Evolutionary conservation across 2,329 filamentous ascomycete genomes (phyloP), one percentile per base, ranked within the genome.

Genomic region (Aspergillus sp.): DNA sequence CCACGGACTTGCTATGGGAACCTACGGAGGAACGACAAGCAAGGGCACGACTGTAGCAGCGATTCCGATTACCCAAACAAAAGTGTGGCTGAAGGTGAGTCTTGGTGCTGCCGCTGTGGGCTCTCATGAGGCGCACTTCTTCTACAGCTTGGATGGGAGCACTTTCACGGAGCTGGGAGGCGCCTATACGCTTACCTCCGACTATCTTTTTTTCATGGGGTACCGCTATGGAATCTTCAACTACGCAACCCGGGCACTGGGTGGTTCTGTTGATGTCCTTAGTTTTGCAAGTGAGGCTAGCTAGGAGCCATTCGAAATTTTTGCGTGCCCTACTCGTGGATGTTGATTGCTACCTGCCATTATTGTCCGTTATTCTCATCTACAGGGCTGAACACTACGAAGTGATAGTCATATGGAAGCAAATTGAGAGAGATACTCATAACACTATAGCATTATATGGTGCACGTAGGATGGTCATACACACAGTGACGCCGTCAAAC

Each of bases 201-300:
- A 70, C 7, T 81, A 77, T 76, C 56, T 67, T 3, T 79, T 73
- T 58, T 80, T 79, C 47, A 73, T 77, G 52, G 78, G 76, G 0
- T 80, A 80, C 52, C 67, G 77, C 0, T 80, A 68, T 55, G 78
- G 73, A 0, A 74, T 79, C 14, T 80, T 80, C 56, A 80, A 79
- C 58, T 78, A 70, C 63, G 77, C 76, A 0, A 79, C 77, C 3
- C 68, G 19, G 19, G 40, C 40, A 1, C 13, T 42, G 40, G 40
- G 40, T 17, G 40, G 40, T n/a, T 42, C 40, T 17, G 19, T 42
- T 17, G 40, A 42, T 24, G 40, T 42, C 17, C 16, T 42, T 13
- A 20, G 40, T 13, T 42, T 42, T 22, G 19, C 40, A 13, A 42
- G 40, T 24, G 40, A 42, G 19, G 6, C 35, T 38, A 38, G 35